Evolutionary conservation across 768 basidiomycete genomes (phyloP), one percentile per base, ranked within the genome.

Genomic region (Clavaria fumosa): DNA sequence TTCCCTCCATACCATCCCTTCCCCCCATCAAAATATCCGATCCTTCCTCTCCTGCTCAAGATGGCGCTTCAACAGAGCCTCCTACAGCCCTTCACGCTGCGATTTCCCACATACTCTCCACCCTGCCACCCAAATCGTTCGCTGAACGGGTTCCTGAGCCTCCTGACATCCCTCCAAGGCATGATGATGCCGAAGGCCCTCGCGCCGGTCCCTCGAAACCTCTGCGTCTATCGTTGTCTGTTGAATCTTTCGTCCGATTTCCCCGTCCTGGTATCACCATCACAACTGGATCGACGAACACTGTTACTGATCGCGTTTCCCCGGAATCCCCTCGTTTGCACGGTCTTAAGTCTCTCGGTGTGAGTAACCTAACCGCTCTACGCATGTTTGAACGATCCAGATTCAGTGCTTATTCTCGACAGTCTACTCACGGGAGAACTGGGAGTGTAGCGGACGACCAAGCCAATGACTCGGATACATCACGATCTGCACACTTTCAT

Each of bases 211-310:
- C 41, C 35, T 43, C 42, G 31, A 41, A 61, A 32, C 54, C 50
- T 42, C 67, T 84, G 38, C 69, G 78, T 48, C 83, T 83, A 59
- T 78, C 80, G 20, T 56, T 78, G 42, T 84, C 82, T 15, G 79
- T 75, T 42, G 82, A 84, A 54, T 84, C 82, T 7, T 77, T 84
- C 53, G 66, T 70, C 34, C 60, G 59, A 23, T 61, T 61, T 49
- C 55, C 57, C 46, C 60, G 58, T 45, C 60, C 64, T 30, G 53
- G 52, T 34, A 41, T 18, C 6, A 35, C 55, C 15, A 48, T 44
- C 60, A 14, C 45, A 58, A n/a, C 38, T 57, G 5, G 59, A 63
- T 35, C 47, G 55, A 14, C 53, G 60, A 40, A n/a, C 55, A 41
- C 23, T 53, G 42, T 39, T 52, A 47, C 43, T 51, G 45, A 44